Evolutionary conservation across 2,329 filamentous ascomycete species (phyloP).

Genomic region (Ophiocordyceps polyrhachis-furcata): DNA sequence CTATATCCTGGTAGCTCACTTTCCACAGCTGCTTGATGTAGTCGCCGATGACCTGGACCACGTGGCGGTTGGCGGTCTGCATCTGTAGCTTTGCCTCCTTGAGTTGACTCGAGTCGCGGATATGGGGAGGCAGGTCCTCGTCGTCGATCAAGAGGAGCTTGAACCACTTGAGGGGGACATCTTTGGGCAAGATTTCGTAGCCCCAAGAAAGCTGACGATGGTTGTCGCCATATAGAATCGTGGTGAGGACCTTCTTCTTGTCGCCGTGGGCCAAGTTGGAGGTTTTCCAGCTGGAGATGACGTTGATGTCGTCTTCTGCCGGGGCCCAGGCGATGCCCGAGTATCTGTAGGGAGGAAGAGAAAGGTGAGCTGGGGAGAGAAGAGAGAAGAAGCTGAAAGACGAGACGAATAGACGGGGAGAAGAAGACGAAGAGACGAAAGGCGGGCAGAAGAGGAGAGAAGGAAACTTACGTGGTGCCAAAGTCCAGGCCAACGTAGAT

Average conservation of each 20-base stretch:
- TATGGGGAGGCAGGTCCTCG: slow-evolving; percentile 8
- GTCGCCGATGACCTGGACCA: slow-evolving; percentile 11
- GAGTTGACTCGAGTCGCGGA: slow-evolving; percentile 9
- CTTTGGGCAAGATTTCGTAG: slow-evolving; percentile 8
- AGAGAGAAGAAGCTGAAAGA: not conserved
- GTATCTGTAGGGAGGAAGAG: slow-evolving; percentile 11
- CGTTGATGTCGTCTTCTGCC: slow-evolving; percentile 8
- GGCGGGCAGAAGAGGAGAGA: too few species aligned
- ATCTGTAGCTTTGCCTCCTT: slow-evolving; percentile 1
- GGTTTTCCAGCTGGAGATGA: slow-evolving; percentile 14
- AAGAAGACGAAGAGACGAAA: too few species aligned
- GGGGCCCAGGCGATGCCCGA: slow-evolving; percentile 23
- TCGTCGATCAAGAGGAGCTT: slow-evolving; percentile 20
- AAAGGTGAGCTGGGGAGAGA: not conserved
- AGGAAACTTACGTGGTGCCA: slow-evolving; percentile 21
- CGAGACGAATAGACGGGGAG: not conserved
- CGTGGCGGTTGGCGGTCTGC: slow-evolving; percentile 3
- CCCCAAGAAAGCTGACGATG: slow-evolving; percentile 11
- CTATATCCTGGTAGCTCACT: slow-evolving; percentile 10
- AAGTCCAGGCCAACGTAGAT: slow-evolving; percentile 25
- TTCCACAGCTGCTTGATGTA: slow-evolving; percentile 17
- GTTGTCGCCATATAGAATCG: slow-evolving; percentile 7
- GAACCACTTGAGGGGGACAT: slow-evolving; percentile 18
- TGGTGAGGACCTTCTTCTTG: slow-evolving; percentile 13
- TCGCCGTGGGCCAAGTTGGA: slow-evolving; percentile 8